Evolutionary conservation across 257 asterid species (phyloP), one percentile per base, ranked within the genome.

Genomic region (Fraxinus americana): DNA sequence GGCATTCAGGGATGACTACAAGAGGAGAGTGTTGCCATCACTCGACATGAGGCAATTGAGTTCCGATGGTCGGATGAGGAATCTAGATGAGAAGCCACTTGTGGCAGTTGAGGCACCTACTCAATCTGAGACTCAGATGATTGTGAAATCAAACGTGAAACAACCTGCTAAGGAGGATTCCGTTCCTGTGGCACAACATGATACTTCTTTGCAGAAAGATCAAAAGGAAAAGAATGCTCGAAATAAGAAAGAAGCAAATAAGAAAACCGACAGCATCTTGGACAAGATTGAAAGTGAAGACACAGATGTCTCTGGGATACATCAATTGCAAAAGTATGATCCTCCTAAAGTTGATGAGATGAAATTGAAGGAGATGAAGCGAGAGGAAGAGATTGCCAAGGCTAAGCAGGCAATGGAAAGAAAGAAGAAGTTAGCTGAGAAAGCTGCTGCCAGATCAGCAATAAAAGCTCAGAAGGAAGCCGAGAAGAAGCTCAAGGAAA

Each of bases 401-500:
- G 92, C 91, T 52, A 83, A 69, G 76, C 91, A 63, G 83, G 97
- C 98, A 5, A 83, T 88, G 87, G 97, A 92, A 82, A 89, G 98
- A 91, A 94, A 91, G 91, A 90, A 88, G 82, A 92, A 85, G 85
- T 80, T 83, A 78, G 92, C 93, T 3, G 98, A 92, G 78, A 92
- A 92, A 88, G 95, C 96, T 5, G 97, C 96, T 12, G 91, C 89
- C 11, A 94, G 92, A 90, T 97, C 98, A 2, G 92, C 93, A 36
- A 71, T 87, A 34, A 91, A 83, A 67, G 90, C 94, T 35, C 91
- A 90, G 90, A 92, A 90, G 82, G 99, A 96, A 86, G 99, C 98
- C 11, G 97, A 92, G 84, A 93, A 93, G 94, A 95, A 96, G 84
- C 91, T 87, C 78, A 96, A 93, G 96, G 99, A 65, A 89, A 82